These are phyloP conservation scores for Aspergillus texensis DNA, from an alignment of 2,329 filamentous ascomycete genomes.

Conservation along the genomic window DNA sequence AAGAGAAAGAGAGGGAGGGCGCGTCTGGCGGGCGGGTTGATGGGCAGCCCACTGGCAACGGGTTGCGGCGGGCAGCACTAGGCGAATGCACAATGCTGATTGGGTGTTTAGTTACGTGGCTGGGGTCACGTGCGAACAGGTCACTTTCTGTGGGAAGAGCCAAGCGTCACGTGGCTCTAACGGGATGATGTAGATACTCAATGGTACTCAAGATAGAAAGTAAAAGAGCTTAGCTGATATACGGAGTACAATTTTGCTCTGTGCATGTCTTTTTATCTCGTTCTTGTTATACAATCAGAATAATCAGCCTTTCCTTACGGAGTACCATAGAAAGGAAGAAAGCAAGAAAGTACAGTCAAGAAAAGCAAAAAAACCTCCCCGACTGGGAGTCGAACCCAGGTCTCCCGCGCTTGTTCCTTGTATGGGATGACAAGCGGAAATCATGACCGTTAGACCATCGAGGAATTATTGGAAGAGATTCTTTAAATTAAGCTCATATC, in stretches of 20 bases:
- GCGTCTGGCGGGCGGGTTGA: slow-evolving; percentile 10
- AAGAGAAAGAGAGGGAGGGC: slow-evolving; percentile 12
- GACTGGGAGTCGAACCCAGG: slow-evolving; percentile 18
- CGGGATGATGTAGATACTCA: too few species aligned
- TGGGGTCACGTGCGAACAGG: slow-evolving; percentile 32
- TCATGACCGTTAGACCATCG: slow-evolving; percentile 20
- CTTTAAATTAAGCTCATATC: too few species aligned
- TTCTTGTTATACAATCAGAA: too few species aligned
- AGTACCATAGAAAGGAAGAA: not conserved
- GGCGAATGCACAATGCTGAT: slow-evolving; percentile 9
- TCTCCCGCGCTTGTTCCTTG: slow-evolving; percentile 16
- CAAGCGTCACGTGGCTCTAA: too few species aligned
- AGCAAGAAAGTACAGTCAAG: not conserved
- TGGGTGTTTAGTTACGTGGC: slow-evolving; percentile 21
- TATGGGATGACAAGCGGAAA: slow-evolving; percentile 17
- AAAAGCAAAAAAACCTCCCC: slow-evolving; percentile 9
- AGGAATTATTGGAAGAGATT: slow-evolving; percentile 17
- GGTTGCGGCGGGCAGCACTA: not conserved
- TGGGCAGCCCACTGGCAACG: slow-evolving; percentile 17
- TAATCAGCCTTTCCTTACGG: not conserved
- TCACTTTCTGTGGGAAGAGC: not conserved
- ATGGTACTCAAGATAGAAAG: too few species aligned
- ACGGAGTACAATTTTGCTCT: too few species aligned
- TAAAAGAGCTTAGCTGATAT: too few species aligned
- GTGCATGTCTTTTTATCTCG: too few species aligned